Evolutionary conservation across 2,329 filamentous ascomycete species (phyloP).

Genomic region (Pyricularia grisea): DNA sequence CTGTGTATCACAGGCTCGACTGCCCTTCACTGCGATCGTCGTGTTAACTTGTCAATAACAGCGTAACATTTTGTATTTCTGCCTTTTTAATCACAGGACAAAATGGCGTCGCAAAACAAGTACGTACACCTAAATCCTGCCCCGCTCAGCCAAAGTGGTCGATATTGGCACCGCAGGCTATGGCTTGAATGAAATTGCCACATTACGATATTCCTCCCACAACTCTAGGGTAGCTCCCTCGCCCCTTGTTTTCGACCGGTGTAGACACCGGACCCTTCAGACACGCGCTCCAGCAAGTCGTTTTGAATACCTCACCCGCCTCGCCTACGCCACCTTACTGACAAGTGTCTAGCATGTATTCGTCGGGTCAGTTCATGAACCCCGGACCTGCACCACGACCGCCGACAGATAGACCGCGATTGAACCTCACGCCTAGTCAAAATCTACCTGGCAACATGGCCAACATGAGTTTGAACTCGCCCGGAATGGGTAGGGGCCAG

Average conservation of each 20-base stretch:
- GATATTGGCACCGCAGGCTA: background rate
- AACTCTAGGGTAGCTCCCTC: background rate
- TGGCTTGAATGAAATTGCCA: background rate
- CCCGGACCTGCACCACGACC: conserved; percentile 89
- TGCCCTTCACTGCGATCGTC: background rate
- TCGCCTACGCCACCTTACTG: background rate
- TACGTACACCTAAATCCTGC: conserved; percentile 12
- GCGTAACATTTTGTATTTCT: background rate
- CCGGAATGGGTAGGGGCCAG: conserved; percentile 51
- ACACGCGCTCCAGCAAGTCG: background rate
- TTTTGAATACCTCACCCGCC: background rate
- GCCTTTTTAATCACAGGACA: conserved; percentile 9
- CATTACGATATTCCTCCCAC: background rate
- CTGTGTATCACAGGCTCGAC: background rate
- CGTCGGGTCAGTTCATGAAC: conserved; percentile 78
- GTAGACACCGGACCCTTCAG: background rate
- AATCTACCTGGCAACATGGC: conserved; percentile 72
- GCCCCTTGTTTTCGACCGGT: background rate
- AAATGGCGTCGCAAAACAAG: conserved; percentile 25
- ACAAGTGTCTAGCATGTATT: conserved; percentile 37
- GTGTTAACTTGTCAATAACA: background rate
- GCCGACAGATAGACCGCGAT: conserved; percentile 71
- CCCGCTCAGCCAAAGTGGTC: background rate
- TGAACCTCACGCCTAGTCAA: conserved; percentile 68
- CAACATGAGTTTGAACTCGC: conserved; percentile 61